These are phyloP conservation scores for Dioscorea zingiberensis DNA, from an alignment of 106 monocot genomes.

Conservation along the genomic window DNA sequence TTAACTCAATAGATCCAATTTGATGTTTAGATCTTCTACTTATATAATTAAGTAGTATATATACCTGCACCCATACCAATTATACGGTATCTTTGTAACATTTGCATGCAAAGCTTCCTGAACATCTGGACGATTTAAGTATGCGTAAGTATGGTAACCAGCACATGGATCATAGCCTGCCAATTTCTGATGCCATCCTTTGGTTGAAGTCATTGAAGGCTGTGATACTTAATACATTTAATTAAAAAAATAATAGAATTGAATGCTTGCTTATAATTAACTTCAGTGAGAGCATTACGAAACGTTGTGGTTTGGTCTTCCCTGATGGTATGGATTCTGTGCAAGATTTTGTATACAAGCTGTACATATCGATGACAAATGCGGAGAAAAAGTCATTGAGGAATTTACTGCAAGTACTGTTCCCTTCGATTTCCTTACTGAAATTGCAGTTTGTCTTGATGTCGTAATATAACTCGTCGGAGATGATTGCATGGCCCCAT, in stretches of 20 bases:
- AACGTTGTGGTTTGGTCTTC: too few relatives aligned
- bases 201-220: too few relatives aligned
- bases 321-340: too few relatives aligned
- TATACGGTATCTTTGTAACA: constrained; percentile 26
- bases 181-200: neutral
- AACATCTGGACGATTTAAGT: constrained; percentile 40
- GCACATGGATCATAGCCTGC: constrained; percentile 32
- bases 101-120: constrained; percentile 59
- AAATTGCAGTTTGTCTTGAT: constrained; percentile 5
- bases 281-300: too few relatives aligned
- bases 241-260: too few relatives aligned
- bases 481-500: constrained; percentile 3
- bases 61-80: constrained; percentile 56
- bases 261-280: too few relatives aligned
- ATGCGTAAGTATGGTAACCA: constrained; percentile 17
- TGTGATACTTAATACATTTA: neutral
- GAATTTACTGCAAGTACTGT: neutral
- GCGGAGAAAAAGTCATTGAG: neutral
- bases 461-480: neutral
- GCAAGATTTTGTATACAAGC: neutral
- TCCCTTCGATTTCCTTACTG: neutral
- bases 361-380: neutral
- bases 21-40: too few relatives aligned
- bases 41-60: too few relatives aligned
- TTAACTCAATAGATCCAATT: too few relatives aligned